Conservation (phyloP, 495 filamentous ascomycete species). For the Aspergillus carlsbadensis region DNA sequence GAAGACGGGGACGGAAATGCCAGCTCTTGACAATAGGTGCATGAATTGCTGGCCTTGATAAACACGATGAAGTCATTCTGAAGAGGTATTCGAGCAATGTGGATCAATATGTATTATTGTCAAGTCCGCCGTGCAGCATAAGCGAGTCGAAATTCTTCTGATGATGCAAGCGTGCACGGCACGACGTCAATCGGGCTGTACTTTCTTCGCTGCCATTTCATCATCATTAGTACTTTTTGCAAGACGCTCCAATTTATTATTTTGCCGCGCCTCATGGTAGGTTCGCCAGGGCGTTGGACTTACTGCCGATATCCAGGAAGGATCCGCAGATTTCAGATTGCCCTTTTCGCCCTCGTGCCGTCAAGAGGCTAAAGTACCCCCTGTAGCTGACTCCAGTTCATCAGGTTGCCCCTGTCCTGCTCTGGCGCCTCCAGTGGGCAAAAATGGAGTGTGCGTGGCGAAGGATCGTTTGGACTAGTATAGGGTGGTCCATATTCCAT, state of each 20-base stretch:
- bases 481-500: background rate
- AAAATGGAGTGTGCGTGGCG: background rate
- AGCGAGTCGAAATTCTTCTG: slow-evolving; percentile 6
- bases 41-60: background rate
- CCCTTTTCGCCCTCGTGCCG: slow-evolving; percentile 24
- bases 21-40: background rate
- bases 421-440: background rate
- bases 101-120: slow-evolving; percentile 8
- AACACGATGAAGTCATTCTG: slow-evolving; percentile 1
- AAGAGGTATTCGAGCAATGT: slow-evolving; percentile 5
- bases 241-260: slow-evolving; percentile 3
- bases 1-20: background rate
- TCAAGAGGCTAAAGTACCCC: slow-evolving; percentile 14
- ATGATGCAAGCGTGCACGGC: slow-evolving; percentile 15
- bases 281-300: slow-evolving; percentile 8
- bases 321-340: slow-evolving; percentile 21
- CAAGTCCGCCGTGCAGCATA: slow-evolving; percentile 13
- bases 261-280: slow-evolving; percentile 12
- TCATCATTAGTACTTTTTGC: slow-evolving; percentile 12
- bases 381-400: slow-evolving; percentile 15
- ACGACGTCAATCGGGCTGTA: slow-evolving; percentile 8
- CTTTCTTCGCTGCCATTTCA: slow-evolving; percentile 11
- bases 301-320: slow-evolving; percentile 20
- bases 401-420: slow-evolving; percentile 15
- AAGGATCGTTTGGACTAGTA: slow-evolving; percentile 4